Conservation (phyloP, 139 green algal genomes). For the Chlamydomonas urium region DNA sequence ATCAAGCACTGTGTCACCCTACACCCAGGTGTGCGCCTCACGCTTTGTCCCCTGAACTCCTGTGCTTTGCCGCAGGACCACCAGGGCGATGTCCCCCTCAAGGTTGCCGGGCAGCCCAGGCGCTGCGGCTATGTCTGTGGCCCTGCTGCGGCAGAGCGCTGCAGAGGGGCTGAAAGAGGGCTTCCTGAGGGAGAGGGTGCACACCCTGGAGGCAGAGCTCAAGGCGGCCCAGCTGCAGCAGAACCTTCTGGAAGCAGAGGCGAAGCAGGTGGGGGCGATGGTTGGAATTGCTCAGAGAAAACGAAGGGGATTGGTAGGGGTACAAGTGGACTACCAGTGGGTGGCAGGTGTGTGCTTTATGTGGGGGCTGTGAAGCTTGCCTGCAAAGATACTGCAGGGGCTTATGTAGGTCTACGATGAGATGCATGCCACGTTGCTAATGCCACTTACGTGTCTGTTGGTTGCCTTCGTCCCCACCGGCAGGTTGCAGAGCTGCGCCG, state of each 20-base stretch:
- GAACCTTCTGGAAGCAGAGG: conserved; percentile 25
- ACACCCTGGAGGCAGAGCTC: conserved; percentile 34
- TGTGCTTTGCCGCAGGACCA: background rate
- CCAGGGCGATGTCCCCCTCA: conserved; percentile 1
- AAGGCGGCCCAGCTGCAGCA: conserved; percentile 17
- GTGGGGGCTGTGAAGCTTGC: too few species aligned
- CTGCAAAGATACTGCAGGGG: too few species aligned
- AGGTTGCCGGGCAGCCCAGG: background rate
- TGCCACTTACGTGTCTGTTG: too few species aligned
- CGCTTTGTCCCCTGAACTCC: background rate
- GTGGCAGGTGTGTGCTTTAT: too few species aligned
- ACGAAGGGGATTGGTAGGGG: too few species aligned
- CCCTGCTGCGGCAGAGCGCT: conserved; percentile 1
- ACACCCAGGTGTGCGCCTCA: background rate
- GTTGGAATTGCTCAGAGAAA: too few species aligned
- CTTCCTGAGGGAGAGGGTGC: conserved; percentile 37
- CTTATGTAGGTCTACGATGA: too few species aligned
- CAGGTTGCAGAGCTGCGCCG: conserved; percentile 33
- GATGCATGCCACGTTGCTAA: too few species aligned
- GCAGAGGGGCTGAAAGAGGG: conserved; percentile 33
- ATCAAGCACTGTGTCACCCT: too few species aligned
- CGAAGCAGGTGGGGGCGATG: conserved; percentile 12
- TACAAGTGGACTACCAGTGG: too few species aligned
- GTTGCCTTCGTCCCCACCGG: background rate
- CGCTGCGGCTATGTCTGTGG: background rate